Conservation (phyloP, 2,329 filamentous ascomycete genomes). For the Colletotrichum agaves region DNA sequence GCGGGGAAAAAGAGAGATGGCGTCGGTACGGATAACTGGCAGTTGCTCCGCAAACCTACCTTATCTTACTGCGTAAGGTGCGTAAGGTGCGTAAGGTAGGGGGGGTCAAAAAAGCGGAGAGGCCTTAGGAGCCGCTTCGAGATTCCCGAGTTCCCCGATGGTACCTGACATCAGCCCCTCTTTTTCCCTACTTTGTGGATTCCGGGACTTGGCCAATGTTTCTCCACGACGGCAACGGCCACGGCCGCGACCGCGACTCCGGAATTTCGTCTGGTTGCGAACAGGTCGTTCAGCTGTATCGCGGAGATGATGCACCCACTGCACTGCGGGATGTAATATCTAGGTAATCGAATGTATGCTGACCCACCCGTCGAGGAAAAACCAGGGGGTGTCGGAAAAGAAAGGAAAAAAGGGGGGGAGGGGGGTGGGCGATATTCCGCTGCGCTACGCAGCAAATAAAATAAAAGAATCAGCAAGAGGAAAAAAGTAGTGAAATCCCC, state of each 20-base stretch:
- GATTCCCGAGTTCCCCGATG: conserved; percentile 19
- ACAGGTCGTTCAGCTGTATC: not conserved
- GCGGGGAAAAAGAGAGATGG: too few species aligned
- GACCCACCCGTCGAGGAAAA: not conserved
- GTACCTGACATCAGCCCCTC: conserved; percentile 1
- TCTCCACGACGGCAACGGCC: too few species aligned
- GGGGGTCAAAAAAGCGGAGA: not conserved
- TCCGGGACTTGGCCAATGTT: too few species aligned
- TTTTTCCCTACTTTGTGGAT: not conserved
- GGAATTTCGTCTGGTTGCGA: conserved; percentile 3
- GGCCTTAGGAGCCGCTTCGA: not conserved
- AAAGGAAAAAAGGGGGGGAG: not conserved
- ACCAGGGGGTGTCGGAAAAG: not conserved
- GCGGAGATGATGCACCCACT: not conserved
- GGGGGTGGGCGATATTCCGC: not conserved
- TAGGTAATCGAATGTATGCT: not conserved
- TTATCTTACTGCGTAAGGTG: too few species aligned
- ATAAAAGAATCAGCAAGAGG: not conserved
- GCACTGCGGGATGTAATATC: not conserved
- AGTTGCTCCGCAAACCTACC: not conserved
- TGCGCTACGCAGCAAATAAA: not conserved
- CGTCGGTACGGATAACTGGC: not conserved
- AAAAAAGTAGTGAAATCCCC: not conserved
- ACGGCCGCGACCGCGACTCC: not conserved
- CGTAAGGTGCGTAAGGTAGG: too few species aligned